Percentiles rank a stretch among this genome's conserved stretches.
phyloP scores from a whole-genome alignment of 805 yeast species.

The Debaryomyces tyrocola region DNA sequence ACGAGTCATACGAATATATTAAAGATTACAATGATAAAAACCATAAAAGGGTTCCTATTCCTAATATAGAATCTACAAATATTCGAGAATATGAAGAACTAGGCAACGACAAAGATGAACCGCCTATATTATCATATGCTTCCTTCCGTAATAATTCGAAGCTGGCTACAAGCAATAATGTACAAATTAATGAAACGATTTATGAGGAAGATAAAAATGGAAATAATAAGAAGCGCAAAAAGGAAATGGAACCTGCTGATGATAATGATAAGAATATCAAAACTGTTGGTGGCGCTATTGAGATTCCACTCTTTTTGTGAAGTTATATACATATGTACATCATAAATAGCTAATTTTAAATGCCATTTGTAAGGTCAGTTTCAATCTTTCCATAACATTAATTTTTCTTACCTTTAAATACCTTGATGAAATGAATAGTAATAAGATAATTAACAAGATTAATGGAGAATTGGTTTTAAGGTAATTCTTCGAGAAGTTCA shows the following conservation, averaged over 20 bases:
- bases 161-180: background rate
- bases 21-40: slow-evolving; percentile 12
- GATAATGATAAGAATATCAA: background rate
- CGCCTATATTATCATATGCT: slow-evolving; percentile 3
- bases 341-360: slow-evolving; percentile 41
- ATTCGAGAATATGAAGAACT: background rate
- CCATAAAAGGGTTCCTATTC: background rate
- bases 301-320: slow-evolving; percentile 43
- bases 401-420: slow-evolving; percentile 23
- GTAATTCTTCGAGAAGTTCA: slow-evolving; percentile 19
- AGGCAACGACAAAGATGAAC: background rate
- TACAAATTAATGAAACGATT: slow-evolving; percentile 5
- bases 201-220: background rate
- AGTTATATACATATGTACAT: slow-evolving; percentile 1
- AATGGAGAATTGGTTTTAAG: slow-evolving; percentile 29
- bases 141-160: slow-evolving; percentile 2
- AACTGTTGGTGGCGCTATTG: slow-evolving; percentile 45
- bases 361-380: slow-evolving; percentile 44
- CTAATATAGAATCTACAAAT: background rate
- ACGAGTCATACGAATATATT: slow-evolving; percentile 23
- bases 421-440: slow-evolving; percentile 19
- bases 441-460: slow-evolving; percentile 20
- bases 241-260: background rate
- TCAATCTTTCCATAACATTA: slow-evolving; percentile 28
- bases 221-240: background rate